phyloP scores from a whole-genome alignment of 495 filamentous ascomycete species.

The Daldinia bambusicola region DNA sequence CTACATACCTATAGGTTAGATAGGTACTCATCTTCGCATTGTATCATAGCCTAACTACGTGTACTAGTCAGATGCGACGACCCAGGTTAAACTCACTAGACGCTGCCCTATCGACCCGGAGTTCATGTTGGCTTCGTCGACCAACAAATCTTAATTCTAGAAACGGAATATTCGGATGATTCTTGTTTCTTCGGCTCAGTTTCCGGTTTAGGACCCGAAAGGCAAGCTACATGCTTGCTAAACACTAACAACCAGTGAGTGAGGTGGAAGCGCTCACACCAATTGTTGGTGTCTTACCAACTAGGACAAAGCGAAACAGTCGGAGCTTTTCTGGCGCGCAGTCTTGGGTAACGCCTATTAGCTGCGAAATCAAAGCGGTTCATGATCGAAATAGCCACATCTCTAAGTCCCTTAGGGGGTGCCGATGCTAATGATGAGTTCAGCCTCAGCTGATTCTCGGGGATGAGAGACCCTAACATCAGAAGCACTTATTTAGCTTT shows the following conservation, averaged over 20 bases:
- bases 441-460: slow-evolving; percentile 17
- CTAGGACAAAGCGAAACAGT: background rate
- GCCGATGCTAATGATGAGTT: background rate
- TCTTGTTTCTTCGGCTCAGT: slow-evolving; percentile 14
- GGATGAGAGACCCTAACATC: background rate
- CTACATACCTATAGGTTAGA: slow-evolving; percentile 6
- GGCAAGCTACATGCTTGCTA: slow-evolving; percentile 1
- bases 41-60: slow-evolving; percentile 19
- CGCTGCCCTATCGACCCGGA: slow-evolving; percentile 9
- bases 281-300: slow-evolving; percentile 4
- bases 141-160: slow-evolving; percentile 7
- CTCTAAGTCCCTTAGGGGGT: slow-evolving; percentile 3
- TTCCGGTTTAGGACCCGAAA: slow-evolving; percentile 9
- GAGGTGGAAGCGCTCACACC: slow-evolving; percentile 2
- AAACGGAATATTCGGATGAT: background rate
- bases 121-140: slow-evolving; percentile 20
- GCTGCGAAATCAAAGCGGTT: slow-evolving; percentile 7
- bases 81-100: slow-evolving; percentile 26
- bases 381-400: slow-evolving; percentile 12
- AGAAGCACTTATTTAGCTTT: slow-evolving; percentile 15
- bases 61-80: slow-evolving; percentile 3
- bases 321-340: slow-evolving; percentile 5
- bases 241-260: background rate
- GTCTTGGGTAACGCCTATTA: background rate
- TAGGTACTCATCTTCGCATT: slow-evolving; percentile 25